Percentiles rank a stretch among this genome's conserved stretches.
phyloP scores from a whole-genome alignment of 768 basidiomycete species.

The Lactarius tabidus region DNA sequence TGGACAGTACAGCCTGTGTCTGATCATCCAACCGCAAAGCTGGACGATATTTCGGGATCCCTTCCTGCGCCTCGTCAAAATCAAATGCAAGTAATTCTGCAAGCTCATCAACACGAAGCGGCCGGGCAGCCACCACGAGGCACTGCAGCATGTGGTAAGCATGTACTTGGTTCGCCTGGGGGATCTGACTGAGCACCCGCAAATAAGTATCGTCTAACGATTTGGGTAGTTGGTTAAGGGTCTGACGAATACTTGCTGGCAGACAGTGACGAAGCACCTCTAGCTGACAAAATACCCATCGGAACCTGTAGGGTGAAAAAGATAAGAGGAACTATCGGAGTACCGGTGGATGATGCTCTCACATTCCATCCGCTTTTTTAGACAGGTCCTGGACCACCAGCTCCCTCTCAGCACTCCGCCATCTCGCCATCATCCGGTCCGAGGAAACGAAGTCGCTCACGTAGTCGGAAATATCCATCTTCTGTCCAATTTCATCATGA shows the following conservation, averaged over 20 bases:
- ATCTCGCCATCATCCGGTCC: neutral
- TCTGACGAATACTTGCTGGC: neutral
- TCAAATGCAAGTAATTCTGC: too few species aligned
- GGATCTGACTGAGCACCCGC: neutral
- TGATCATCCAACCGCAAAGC: too few species aligned
- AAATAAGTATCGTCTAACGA: neutral
- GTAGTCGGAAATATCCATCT: neutral
- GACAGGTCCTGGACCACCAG: neutral
- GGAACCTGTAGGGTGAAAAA: neutral
- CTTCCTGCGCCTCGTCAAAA: too few species aligned
- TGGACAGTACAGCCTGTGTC: too few species aligned
- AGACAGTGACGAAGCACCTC: neutral
- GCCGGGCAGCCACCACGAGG: too few species aligned
- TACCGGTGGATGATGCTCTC: neutral
- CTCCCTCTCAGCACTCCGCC: neutral
- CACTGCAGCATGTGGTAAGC: too few species aligned
- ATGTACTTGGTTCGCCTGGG: neutral
- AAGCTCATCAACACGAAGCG: too few species aligned
- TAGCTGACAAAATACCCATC: neutral
- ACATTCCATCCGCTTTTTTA: neutral
- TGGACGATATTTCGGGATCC: too few species aligned
- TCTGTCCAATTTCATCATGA: neutral
- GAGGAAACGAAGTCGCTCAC: neutral
- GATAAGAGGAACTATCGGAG: neutral
- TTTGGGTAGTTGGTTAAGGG: neutral